Base-by-base conservation (phyloP, 768 basidiomycete species). In the Lentinula sp. region DNA sequence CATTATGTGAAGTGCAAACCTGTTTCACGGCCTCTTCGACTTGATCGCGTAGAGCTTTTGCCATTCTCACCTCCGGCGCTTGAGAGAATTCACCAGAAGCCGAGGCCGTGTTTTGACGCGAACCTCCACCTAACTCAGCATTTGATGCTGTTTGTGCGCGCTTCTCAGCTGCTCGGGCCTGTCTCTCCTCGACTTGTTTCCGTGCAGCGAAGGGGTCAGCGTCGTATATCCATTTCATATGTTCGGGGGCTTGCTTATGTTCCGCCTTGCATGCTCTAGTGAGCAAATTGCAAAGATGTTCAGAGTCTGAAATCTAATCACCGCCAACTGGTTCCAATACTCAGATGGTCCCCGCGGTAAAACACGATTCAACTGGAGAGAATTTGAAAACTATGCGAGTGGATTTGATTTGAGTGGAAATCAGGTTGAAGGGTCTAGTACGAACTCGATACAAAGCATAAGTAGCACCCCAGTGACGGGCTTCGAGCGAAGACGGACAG, bases 401-500 rank as follows among this genome's bases (percentile, higher is more conserved):
- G 65, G 53, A 67, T 52, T 59, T 63, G 39, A 48, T 55, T 43
- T 37, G 57, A 45, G 52, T 61, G 34, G 52, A 66, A 42, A 53
- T 48, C 64, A 57, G 57, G 45, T 64, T 42, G 61, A 31, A 59
- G 56, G 39, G 21, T 51, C 10, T 10, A 39, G 59, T 54, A 86
- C 88, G 75, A 74, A 95, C 93, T 66, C 93, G 86, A 72, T 94
- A 91, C 57, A 96, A 74, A 43, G 91, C 90, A 66, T 91, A 93
- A 3, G 88, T 89, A 15, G 93, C 93, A 42, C 88, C 93, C 87
- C 91, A 95, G 69, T 97, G 95, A 59, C 87, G 89, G 32, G 94
- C 93, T 73, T 96, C 92, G 23, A 87, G 69, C 6, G 86, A 80
- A n/a, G 86, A 86, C 2, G 83, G 78, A 63, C 84, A 78, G 49